Conservation (phyloP, 306 rosid genomes). For the Morella rubra region DNA sequence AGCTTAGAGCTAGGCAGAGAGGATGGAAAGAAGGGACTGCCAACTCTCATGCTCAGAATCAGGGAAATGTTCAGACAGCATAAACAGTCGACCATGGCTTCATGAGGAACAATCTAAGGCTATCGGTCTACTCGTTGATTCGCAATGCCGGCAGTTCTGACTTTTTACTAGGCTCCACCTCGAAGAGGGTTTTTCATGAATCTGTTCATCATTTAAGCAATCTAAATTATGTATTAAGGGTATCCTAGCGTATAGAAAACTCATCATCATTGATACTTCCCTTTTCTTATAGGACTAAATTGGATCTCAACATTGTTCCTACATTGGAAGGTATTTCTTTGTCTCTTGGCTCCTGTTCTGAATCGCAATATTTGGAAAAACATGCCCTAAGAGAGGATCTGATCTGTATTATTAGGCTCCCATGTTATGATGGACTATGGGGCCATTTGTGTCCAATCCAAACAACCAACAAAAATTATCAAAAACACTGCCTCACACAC, state of each 20-base stretch:
- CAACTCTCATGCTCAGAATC: constrained; percentile 54
- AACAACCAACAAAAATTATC: not conserved
- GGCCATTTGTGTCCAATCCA: too few species aligned
- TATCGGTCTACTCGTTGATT: constrained; percentile 24
- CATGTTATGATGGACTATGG: not conserved
- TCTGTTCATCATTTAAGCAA: constrained; percentile 9
- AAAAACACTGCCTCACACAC: too few species aligned
- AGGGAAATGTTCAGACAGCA: constrained; percentile 61
- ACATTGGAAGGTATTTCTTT: constrained; percentile 10
- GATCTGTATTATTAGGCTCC: not conserved
- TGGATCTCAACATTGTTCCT: constrained; percentile 6
- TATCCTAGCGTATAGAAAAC: constrained; percentile 43
- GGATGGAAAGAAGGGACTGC: constrained; percentile 92
- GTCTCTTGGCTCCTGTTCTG: constrained; percentile 4
- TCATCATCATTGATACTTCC: constrained; percentile 12
- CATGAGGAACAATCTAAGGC: constrained; percentile 31
- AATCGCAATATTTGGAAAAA: too few species aligned
- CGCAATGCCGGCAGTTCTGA: constrained; percentile 24
- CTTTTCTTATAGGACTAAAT: too few species aligned
- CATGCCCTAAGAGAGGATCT: not conserved
- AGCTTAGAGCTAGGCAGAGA: constrained; percentile 87
- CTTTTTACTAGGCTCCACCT: constrained; percentile 18
- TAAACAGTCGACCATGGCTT: constrained; percentile 29
- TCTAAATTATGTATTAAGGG: constrained; percentile 26
- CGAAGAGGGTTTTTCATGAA: constrained; percentile 18